Percentiles rank a stretch among this genome's conserved stretches.
These are phyloP conservation scores for Kalmusia sp. DNA, from an alignment of 2,329 filamentous ascomycete genomes.

Conservation along the genomic window DNA sequence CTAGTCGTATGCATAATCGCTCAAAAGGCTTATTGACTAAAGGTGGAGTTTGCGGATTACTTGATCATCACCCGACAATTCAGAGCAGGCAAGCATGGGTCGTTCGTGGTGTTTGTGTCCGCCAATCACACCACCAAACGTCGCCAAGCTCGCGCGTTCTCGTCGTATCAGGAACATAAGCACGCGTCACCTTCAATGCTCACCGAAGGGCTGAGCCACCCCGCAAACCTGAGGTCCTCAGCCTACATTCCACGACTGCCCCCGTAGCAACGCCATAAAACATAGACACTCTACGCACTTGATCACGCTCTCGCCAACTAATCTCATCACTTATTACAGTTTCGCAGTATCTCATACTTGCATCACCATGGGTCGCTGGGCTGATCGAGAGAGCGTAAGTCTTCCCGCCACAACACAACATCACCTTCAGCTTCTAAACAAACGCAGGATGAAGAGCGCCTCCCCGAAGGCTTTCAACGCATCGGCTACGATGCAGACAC, in stretches of 20 bases:
- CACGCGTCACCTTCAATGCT: neutral
- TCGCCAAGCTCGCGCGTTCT: constrained; percentile 1
- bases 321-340: neutral
- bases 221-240: neutral
- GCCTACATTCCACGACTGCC: neutral
- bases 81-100: neutral
- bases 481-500: constrained; percentile 65
- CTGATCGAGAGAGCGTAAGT: constrained; percentile 31
- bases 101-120: neutral
- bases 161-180: neutral
- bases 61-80: neutral
- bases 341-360: neutral
- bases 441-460: constrained; percentile 56
- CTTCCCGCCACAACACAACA: neutral
- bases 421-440: neutral
- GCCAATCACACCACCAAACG: constrained; percentile 1
- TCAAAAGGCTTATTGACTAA: too few species aligned
- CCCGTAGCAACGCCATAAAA: neutral
- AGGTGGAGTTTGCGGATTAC: too few species aligned
- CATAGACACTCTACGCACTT: neutral
- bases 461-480: constrained; percentile 63
- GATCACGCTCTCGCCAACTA: constrained; percentile 7
- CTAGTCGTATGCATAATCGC: too few species aligned
- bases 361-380: constrained; percentile 32
- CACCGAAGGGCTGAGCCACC: neutral